Evolutionary conservation across 1,284 basidiomycete genomes (phyloP).

Genomic region (Naganishia sp.): DNA sequence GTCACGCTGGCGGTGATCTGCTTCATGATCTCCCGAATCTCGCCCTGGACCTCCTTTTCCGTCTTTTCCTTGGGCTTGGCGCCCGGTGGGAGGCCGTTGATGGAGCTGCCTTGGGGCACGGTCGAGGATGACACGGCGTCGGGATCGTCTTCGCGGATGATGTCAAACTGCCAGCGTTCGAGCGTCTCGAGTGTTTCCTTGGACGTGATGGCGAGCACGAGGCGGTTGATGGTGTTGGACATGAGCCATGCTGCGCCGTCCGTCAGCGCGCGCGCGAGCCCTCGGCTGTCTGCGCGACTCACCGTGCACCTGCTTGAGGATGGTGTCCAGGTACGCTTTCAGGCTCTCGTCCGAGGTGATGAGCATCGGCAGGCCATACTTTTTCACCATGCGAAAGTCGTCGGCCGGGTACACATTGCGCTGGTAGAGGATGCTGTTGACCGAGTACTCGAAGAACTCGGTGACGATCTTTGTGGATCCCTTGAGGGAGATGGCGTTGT

Average conservation of each 20-base stretch:
- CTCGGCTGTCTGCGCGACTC: slow-evolving; percentile 46
- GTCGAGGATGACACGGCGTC: slow-evolving; percentile 8
- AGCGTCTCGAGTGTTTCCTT: slow-evolving; percentile 88
- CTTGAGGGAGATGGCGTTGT: slow-evolving; percentile 78
- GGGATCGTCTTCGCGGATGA: slow-evolving; percentile 65
- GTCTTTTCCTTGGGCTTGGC: slow-evolving; percentile 53
- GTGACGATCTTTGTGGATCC: slow-evolving; percentile 94
- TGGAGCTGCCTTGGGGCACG: slow-evolving; percentile 30
- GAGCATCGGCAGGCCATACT: slow-evolving; percentile 94
- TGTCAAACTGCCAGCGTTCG: slow-evolving; percentile 98
- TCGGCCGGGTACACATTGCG: slow-evolving; percentile 95
- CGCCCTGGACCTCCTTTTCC: slow-evolving; percentile 91
- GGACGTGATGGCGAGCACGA: slow-evolving; percentile 93
- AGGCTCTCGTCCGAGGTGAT: slow-evolving; percentile 90
- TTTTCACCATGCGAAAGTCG: slow-evolving; percentile 95
- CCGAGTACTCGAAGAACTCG: slow-evolving; percentile 98
- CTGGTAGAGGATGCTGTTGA: slow-evolving; percentile 96
- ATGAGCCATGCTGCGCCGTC: slow-evolving; percentile 77
- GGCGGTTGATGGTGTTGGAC: slow-evolving; percentile 81
- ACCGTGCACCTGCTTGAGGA: slow-evolving; percentile 88
- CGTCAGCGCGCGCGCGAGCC: no score
- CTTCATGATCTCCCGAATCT: slow-evolving; percentile 97
- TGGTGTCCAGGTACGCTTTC: slow-evolving; percentile 88
- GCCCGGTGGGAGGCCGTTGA: slow-evolving; percentile 17
- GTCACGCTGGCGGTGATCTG: slow-evolving; percentile 97